Evolutionary conservation across 805 yeast species (phyloP), one percentile per base, ranked within the genome.

Genomic region (Lachancea kluyveri): DNA sequence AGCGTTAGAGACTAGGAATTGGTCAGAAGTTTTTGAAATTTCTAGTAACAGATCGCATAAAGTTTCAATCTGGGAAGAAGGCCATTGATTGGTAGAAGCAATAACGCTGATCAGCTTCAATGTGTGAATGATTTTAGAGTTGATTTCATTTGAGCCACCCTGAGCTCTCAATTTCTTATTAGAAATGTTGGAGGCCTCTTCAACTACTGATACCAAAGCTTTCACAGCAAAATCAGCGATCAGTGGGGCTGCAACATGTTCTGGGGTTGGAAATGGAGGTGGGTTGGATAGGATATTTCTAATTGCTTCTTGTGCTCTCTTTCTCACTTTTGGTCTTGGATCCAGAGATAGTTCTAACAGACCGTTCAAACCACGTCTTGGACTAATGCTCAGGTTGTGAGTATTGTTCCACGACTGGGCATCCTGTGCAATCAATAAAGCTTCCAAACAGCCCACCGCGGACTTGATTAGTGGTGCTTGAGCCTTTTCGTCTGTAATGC

Each of bases 261-360:
- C 79, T 4, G 78, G 69, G 9, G 78, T 68, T 6, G 94, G 90
- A 8, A 87, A 82, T 0, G 81, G 68, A 8, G 95, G 94, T 7
- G 78, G 76, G 40, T 70, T 70, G 2, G 61, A 43, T 39, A 92
- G 62, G 18, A 92, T 64, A 3, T 65, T 69, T 29, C 68, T 61
- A n/a, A 92, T 69, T 2, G 96, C 83, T 36, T 92, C 98, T 48
- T 79, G 81, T 1, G 97, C 95, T 65, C 96, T 79, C 71, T 82
- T 85, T 57, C 98, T 76, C 8, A 92, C 94, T 50, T 92, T 92
- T 21, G 98, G 98, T 53, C 97, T 74, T 27, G 82, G 80, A 58
- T 92, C 96, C 25, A 84, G 61, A 0, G 90, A 74, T 40, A 86
- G 67, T 54, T 83, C 86, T 37, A 88, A 60, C 37, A 88, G 59